Percentiles rank a stretch among this genome's conserved stretches.
Evolutionary conservation across 2,329 filamentous ascomycete genomes (phyloP).

Genomic region (Hysterium pulicare): DNA sequence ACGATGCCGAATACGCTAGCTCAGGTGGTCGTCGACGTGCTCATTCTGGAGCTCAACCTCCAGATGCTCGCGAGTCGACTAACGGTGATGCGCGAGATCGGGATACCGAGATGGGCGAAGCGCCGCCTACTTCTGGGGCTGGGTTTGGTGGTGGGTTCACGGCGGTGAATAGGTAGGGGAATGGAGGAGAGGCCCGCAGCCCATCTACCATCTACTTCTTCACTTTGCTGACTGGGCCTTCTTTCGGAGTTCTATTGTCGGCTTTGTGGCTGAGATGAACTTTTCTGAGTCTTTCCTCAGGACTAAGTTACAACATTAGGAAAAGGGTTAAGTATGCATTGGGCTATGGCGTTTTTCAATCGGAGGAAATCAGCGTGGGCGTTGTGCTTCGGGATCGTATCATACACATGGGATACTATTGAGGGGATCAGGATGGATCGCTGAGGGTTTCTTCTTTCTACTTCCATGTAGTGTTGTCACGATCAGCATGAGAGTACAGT

Average conservation of each 20-base stretch:
- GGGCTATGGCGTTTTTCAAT: no score
- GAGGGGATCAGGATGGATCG: no score
- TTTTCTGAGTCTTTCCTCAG: no score
- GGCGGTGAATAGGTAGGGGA: conserved; percentile 34
- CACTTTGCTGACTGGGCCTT: not conserved
- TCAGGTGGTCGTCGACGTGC: conserved; percentile 16
- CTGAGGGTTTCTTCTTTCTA: no score
- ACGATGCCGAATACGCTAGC: conserved; percentile 17
- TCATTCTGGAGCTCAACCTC: conserved; percentile 24
- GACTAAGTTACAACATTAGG: no score
- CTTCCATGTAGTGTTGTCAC: no score
- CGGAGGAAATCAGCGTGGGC: no score
- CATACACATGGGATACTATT: no score
- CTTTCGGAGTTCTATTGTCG: not conserved
- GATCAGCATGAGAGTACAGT: no score
- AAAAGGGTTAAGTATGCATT: no score
- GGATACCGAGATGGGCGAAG: conserved; percentile 40
- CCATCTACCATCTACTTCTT: not conserved
- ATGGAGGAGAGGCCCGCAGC: not conserved
- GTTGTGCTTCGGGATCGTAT: no score
- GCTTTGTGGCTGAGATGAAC: no score
- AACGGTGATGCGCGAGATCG: conserved; percentile 32
- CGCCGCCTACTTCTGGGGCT: conserved; percentile 6
- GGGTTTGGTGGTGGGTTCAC: conserved; percentile 30
- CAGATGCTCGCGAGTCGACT: conserved; percentile 21